These are phyloP conservation scores for Leishmania major DNA, from an alignment of 208 protist genomes.

Conservation along the genomic window DNA sequence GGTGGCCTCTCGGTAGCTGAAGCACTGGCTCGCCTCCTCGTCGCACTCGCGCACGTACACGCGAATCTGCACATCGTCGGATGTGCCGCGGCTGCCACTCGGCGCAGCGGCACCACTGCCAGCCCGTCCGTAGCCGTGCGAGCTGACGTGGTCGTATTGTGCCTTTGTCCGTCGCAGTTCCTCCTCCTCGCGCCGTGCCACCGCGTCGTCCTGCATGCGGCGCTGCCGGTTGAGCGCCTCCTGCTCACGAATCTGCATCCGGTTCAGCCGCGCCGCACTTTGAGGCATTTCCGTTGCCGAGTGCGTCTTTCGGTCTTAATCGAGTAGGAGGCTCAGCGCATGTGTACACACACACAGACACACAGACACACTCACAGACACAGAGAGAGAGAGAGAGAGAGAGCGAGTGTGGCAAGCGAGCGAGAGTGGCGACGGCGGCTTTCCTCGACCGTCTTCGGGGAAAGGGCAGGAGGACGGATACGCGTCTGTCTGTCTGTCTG, in stretches of 20 bases:
- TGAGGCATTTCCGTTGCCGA: constrained; percentile 34
- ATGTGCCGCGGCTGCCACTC: neutral
- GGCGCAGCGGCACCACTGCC: neutral
- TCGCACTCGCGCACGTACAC: constrained; percentile 91
- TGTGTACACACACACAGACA: neutral
- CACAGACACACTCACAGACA: neutral
- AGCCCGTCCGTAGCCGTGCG: constrained; percentile 58
- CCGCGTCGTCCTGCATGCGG: constrained; percentile 45
- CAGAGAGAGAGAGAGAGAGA: too few relatives aligned
- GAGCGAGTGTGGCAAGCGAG: neutral
- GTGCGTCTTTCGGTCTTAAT: too few relatives aligned
- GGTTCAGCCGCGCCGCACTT: constrained; percentile 75
- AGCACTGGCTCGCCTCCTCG: constrained; percentile 41
- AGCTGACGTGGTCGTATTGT: constrained; percentile 64
- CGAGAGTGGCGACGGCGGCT: neutral
- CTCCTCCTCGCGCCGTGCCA: constrained; percentile 33
- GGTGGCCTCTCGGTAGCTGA: constrained; percentile 56
- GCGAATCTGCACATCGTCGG: constrained; percentile 72
- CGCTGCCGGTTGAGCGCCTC: constrained; percentile 82
- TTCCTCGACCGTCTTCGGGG: neutral
- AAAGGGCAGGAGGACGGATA: too few relatives aligned
- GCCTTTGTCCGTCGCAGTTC: constrained; percentile 47
- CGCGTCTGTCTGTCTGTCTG: neutral
- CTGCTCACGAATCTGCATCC: constrained; percentile 83
- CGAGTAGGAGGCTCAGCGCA: neutral